Evolutionary conservation across 2,329 filamentous ascomycete species (phyloP).

Genomic region (Zarea fungicola): DNA sequence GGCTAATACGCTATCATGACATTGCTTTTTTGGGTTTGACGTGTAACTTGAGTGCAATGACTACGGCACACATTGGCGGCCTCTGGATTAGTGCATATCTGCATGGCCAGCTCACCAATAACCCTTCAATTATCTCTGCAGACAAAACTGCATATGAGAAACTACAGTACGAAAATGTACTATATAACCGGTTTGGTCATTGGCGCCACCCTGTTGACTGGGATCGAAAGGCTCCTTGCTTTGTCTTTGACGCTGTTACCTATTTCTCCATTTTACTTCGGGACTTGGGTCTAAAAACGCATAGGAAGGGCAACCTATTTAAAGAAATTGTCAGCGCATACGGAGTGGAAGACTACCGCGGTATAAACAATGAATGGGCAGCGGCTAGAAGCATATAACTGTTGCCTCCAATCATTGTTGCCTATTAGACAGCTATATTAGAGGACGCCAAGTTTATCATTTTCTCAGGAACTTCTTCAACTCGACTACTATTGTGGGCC

Average conservation of each 20-base stretch:
- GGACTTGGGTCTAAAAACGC: slow-evolving; percentile 56
- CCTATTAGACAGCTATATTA: too few species aligned
- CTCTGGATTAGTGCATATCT: slow-evolving; percentile 62
- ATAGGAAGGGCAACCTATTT: slow-evolving; percentile 46
- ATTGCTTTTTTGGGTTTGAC: slow-evolving; percentile 40
- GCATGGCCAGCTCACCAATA: slow-evolving; percentile 15
- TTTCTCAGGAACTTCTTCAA: too few species aligned
- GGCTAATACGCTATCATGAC: slow-evolving; percentile 31
- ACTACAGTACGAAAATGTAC: slow-evolving; percentile 49
- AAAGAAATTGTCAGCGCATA: slow-evolving; percentile 49
- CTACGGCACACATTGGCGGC: slow-evolving; percentile 40
- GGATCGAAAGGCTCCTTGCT: slow-evolving; percentile 57
- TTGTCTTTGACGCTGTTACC: slow-evolving; percentile 69
- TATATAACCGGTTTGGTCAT: slow-evolving; percentile 62
- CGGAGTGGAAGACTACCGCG: slow-evolving; percentile 47
- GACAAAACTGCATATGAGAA: slow-evolving; percentile 29
- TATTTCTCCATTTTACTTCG: slow-evolving; percentile 62
- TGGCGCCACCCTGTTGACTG: slow-evolving; percentile 65
- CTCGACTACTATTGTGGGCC: too few species aligned
- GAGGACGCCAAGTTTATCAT: too few species aligned
- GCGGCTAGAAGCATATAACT: too few species aligned
- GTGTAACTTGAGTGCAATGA: slow-evolving; percentile 35
- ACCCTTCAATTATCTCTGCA: slow-evolving; percentile 11
- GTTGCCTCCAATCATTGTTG: too few species aligned
- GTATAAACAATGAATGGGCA: slow-evolving; percentile 7